A percentile compares a stretch with the other conserved stretches of the same genome.
phyloP scores from a whole-genome alignment of 176 grass and related monocot genomes.

The maize (Zea mays) region DNA sequence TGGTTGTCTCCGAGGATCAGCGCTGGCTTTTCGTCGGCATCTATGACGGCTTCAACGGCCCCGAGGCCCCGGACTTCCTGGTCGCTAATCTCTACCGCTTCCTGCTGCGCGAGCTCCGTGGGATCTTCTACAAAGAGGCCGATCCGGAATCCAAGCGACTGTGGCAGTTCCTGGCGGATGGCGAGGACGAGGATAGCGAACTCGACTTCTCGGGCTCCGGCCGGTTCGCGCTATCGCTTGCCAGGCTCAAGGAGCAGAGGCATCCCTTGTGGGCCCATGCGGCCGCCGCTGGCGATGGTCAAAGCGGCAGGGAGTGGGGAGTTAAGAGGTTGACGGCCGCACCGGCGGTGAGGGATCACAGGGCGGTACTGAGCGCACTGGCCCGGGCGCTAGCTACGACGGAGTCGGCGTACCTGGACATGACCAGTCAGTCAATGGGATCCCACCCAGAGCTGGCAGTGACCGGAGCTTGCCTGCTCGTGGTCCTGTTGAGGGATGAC shows the following conservation, averaged over 20 bases:
- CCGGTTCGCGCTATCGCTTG: slow-evolving; percentile 70
- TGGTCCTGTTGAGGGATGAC: slow-evolving; percentile 72
- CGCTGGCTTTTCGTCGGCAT: slow-evolving; percentile 92
- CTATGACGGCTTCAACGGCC: slow-evolving; percentile 94
- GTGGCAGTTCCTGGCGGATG: slow-evolving; percentile 80
- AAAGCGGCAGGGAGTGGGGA: slow-evolving; percentile 45
- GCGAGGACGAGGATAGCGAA: slow-evolving; percentile 57
- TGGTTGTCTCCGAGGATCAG: slow-evolving; percentile 91
- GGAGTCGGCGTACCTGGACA: slow-evolving; percentile 68
- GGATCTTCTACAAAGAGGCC: slow-evolving; percentile 66
- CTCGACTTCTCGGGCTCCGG: slow-evolving; percentile 74
- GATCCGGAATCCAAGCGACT: slow-evolving; percentile 46
- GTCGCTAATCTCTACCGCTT: slow-evolving; percentile 75
- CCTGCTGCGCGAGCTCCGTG: slow-evolving; percentile 63
- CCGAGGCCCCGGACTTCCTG: slow-evolving; percentile 89
- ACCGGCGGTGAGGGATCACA: slow-evolving; percentile 57
- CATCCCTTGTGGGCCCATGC: slow-evolving; percentile 49
- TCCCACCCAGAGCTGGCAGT: slow-evolving; percentile 83
- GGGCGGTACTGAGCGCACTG: slow-evolving; percentile 66
- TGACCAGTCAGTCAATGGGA: slow-evolving; percentile 68
- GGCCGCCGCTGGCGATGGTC: slow-evolving; percentile 37
- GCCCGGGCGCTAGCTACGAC: slow-evolving; percentile 49
- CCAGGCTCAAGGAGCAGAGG: slow-evolving; percentile 55
- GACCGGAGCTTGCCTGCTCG: slow-evolving; percentile 83
- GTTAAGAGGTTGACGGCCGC: slow-evolving; percentile 33